Percentiles rank a stretch among this genome's conserved stretches.
These are phyloP conservation scores for Nadsonia starkeyi-henricii DNA, from an alignment of 1,139 yeast genomes.

Conservation along the genomic window DNA sequence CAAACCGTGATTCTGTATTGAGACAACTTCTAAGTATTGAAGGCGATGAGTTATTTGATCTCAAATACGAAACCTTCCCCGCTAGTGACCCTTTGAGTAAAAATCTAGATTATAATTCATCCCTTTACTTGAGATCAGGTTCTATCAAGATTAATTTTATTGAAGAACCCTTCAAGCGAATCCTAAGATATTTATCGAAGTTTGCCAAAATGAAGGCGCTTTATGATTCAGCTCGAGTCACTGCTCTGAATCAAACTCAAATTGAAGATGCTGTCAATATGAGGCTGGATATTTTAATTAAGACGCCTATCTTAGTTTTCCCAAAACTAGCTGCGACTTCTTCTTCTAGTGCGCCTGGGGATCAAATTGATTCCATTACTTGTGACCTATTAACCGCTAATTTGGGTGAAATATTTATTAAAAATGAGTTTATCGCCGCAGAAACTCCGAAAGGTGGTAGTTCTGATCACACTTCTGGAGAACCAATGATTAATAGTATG, in stretches of 20 bases:
- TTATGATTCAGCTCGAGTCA: conserved; percentile 77
- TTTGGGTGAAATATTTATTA: conserved; percentile 70
- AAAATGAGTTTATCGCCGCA: conserved; percentile 38
- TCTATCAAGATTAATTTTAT: conserved; percentile 63
- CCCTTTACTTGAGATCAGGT: conserved; percentile 56
- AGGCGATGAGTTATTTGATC: conserved; percentile 71
- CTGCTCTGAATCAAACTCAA: conserved; percentile 51
- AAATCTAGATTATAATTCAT: conserved; percentile 36
- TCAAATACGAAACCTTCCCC: conserved; percentile 64
- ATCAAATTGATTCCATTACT: conserved; percentile 23
- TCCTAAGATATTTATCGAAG: conserved; percentile 53
- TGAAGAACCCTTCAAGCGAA: conserved; percentile 62
- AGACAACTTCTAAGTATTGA: conserved; percentile 65
- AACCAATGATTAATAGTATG: conserved; percentile 30
- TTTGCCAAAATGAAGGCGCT: conserved; percentile 77
- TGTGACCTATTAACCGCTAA: conserved; percentile 58
- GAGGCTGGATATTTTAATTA: conserved; percentile 55
- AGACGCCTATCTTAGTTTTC: conserved; percentile 73
- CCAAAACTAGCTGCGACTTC: conserved; percentile 36
- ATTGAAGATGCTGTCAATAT: conserved; percentile 50
- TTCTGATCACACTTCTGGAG: conserved; percentile 11
- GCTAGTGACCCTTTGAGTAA: conserved; percentile 4
- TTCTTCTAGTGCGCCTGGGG: conserved; percentile 3
- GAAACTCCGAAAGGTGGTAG: conserved; percentile 5
- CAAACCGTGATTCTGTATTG: conserved; percentile 43